phyloP scores from a whole-genome alignment of 345 rosid species.

The Limnanthes douglasii region DNA sequence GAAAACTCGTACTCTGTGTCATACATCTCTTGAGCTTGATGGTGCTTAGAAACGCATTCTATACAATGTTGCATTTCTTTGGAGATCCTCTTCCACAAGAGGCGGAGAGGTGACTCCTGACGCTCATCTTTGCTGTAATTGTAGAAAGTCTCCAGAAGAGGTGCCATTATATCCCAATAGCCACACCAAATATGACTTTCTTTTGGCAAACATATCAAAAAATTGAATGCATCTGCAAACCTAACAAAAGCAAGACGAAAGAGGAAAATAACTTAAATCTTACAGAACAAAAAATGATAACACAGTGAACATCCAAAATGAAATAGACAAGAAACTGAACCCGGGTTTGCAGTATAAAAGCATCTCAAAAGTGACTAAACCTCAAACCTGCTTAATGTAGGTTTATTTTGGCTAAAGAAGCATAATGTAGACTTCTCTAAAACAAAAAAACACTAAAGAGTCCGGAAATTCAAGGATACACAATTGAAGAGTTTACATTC shows the following conservation, averaged over 20 bases:
- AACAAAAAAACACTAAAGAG: too few relatives aligned
- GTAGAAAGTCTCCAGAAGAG: constrained; percentile 82
- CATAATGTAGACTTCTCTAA: neutral
- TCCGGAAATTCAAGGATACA: too few relatives aligned
- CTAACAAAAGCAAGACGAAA: constrained; percentile 15
- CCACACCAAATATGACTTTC: constrained; percentile 85
- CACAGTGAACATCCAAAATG: constrained; percentile 1
- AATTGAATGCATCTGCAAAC: constrained; percentile 73
- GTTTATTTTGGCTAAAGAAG: neutral
- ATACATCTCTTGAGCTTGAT: constrained; percentile 78
- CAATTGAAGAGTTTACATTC: too few relatives aligned
- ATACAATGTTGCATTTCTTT: constrained; percentile 59
- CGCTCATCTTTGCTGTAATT: constrained; percentile 66
- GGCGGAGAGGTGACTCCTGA: constrained; percentile 59
- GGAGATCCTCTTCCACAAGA: constrained; percentile 70
- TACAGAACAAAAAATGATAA: neutral
- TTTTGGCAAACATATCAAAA: constrained; percentile 44
- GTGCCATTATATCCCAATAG: constrained; percentile 70
- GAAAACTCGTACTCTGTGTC: constrained; percentile 47
- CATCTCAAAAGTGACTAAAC: neutral
- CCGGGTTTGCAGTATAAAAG: neutral
- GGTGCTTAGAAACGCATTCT: constrained; percentile 84
- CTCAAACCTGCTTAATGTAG: neutral
- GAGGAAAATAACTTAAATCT: neutral
- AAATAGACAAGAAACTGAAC: neutral